Percentiles rank a stretch among this genome's conserved stretches.
Conservation (phyloP, 345 rosid species). For the Ailanthus altissimus region DNA sequence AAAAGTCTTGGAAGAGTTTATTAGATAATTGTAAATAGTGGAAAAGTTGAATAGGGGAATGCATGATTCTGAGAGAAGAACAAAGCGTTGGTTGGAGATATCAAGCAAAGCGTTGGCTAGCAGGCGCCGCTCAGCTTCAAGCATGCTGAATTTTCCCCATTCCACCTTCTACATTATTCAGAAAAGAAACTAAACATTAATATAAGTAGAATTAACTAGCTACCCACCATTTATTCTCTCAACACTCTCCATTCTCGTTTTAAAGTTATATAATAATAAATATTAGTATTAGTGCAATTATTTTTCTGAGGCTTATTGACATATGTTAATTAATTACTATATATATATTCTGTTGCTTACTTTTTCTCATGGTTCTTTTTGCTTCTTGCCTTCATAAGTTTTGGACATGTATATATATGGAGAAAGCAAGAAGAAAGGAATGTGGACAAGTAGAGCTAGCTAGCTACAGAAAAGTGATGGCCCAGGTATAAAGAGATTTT, state of each 20-base stretch:
- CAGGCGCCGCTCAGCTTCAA: constrained; percentile 79
- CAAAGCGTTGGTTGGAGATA: constrained; percentile 64
- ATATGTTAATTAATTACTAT: neutral
- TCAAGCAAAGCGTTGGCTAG: constrained; percentile 78
- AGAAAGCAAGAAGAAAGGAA: constrained; percentile 35
- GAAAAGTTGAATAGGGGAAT: constrained; percentile 80
- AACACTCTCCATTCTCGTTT: no score
- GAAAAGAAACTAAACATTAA: no score
- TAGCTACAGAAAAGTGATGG: neutral
- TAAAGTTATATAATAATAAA: no score
- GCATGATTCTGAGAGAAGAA: constrained; percentile 82
- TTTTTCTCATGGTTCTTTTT: no score
- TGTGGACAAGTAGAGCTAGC: constrained; percentile 18
- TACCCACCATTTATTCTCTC: no score
- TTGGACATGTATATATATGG: no score
- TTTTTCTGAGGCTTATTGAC: neutral
- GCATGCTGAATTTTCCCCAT: constrained; percentile 78
- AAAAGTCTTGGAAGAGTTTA: constrained; percentile 43
- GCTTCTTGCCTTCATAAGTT: neutral
- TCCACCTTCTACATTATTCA: constrained; percentile 42
- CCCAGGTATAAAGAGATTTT: neutral
- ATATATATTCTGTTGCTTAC: neutral
- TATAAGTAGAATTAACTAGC: no score
- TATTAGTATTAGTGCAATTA: no score
- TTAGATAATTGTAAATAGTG: constrained; percentile 60